A percentile compares a stretch with the other conserved stretches of the same genome.
Conservation (phyloP, 108 stramenopile species). For the Skeletonema menzelii region DNA sequence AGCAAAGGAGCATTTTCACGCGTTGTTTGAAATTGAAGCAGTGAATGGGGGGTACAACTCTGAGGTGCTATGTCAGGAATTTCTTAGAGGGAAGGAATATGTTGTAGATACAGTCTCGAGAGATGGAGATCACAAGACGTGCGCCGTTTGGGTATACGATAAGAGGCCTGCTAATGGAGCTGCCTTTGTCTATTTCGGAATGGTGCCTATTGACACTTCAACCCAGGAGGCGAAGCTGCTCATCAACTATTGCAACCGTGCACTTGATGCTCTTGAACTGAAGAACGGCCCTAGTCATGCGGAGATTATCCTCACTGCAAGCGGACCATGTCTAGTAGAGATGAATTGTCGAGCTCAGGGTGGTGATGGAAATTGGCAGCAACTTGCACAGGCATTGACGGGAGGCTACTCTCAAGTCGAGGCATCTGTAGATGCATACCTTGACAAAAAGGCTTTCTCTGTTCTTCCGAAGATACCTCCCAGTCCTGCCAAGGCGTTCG, state of each 20-base stretch:
- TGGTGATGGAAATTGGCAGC: constrained; percentile 93
- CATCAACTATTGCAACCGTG: constrained; percentile 75
- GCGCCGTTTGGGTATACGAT: constrained; percentile 90
- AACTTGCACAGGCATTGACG: constrained; percentile 67
- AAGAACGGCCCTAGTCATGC: constrained; percentile 72
- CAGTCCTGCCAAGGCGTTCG: constrained; percentile 82
- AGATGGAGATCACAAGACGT: constrained; percentile 90
- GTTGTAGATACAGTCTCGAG: constrained; percentile 86
- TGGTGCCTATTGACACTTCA: constrained; percentile 71
- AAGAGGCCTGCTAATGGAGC: constrained; percentile 82
- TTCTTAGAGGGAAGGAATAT: constrained; percentile 87
- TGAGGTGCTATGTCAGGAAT: constrained; percentile 90
- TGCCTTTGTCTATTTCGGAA: constrained; percentile 84
- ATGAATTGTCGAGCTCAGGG: constrained; percentile 87
- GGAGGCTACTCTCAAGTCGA: constrained; percentile 90
- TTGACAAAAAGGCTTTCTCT: constrained; percentile 66
- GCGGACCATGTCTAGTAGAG: constrained; percentile 90
- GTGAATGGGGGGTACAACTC: constrained; percentile 83
- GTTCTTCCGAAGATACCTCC: constrained; percentile 66
- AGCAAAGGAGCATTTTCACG: constrained; percentile 85
- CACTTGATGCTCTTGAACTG: constrained; percentile 78
- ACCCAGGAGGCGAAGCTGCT: constrained; percentile 77
- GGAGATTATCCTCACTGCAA: constrained; percentile 81
- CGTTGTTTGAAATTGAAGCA: constrained; percentile 85
- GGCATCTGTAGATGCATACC: constrained; percentile 79